Evolutionary conservation across 2,329 filamentous ascomycete species (phyloP), one percentile per base, ranked within the genome.

Genomic region (Monascus ruber): DNA sequence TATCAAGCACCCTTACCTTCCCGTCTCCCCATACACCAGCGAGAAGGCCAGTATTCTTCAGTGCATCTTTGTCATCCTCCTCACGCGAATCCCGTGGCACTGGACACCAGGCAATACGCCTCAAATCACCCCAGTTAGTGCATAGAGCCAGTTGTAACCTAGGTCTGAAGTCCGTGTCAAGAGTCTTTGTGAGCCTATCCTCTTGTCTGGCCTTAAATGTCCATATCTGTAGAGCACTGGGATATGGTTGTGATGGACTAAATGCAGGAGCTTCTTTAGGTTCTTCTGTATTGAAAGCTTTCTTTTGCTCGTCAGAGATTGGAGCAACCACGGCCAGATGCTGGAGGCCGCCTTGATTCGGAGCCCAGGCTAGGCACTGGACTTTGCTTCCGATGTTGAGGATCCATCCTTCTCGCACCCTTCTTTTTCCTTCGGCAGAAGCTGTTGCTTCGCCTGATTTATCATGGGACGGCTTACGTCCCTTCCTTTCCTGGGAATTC

Each of bases 21-120:
- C 77, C 77, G 51, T 81, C 77, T n/a, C 64, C 67, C 63, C 72
- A 79, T 1, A 79, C 55, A 7, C 68, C 67, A 4, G 73, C 76
- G 24, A 81, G 60, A 5, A 79, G 56, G 0, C 74, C 75, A 29
- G 78, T 54, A 26, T 50, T 49, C 43, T 52, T 48, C 27, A 46
- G 50, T 9, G 42, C 47, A 24, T 54, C 49, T 34, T 55, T 42
- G 24, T 57, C 42, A 35, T 64, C 53, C 8, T 58, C 48, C 1
- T 56, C 45, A 24, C 57, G 47, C n/a, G 44, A 37, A 32, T 45
- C 51, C 35, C 60, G 58, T 28, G 54, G 51, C 35, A 72, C 58
- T 7, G 72, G 73, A 53, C 74, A 77, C 75, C 76, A 81, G 42
- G 68, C 63, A 26, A 80, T 58, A 6, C 66, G 60, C 45, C 67